Conservation (phyloP, 1,284 basidiomycete species). For the Cystobasidium pallidum region DNA sequence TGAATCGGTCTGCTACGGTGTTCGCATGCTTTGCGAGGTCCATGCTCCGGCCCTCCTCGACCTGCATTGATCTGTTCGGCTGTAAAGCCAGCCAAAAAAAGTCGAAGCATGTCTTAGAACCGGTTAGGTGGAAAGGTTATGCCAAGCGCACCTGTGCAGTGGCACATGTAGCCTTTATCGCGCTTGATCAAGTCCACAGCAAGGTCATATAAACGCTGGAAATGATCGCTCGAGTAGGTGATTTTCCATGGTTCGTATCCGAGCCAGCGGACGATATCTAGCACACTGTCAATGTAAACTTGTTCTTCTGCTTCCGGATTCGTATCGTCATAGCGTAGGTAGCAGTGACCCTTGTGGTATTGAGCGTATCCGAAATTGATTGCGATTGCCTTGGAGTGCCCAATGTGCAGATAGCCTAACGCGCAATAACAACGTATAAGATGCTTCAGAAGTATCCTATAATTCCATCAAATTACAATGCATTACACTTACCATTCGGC, state of each 20-base stretch:
- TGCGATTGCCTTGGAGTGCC: slow-evolving; percentile 98
- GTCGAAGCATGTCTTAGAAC: slow-evolving; percentile 1
- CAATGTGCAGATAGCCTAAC: slow-evolving; percentile 47
- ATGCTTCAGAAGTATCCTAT: background rate
- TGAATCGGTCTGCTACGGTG: slow-evolving; percentile 81
- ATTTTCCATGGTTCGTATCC: slow-evolving; percentile 99
- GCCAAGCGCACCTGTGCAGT: slow-evolving; percentile 78
- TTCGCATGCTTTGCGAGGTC: slow-evolving; percentile 79
- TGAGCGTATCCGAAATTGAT: slow-evolving; percentile 98
- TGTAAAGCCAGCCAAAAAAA: slow-evolving; percentile 53
- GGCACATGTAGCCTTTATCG: slow-evolving; percentile 93
- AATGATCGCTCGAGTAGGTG: slow-evolving; percentile 98
- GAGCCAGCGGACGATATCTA: slow-evolving; percentile 94
- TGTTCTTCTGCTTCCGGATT: slow-evolving; percentile 98
- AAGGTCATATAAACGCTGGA: slow-evolving; percentile 81
- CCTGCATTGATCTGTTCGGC: slow-evolving; percentile 90
- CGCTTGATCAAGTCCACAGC: slow-evolving; percentile 88
- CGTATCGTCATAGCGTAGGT: slow-evolving; percentile 96
- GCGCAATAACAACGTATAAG: background rate
- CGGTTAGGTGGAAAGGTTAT: background rate
- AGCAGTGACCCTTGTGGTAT: slow-evolving; percentile 84
- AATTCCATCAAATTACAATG: too few species aligned
- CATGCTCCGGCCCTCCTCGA: slow-evolving; percentile 78
- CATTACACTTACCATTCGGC: slow-evolving; percentile 78
- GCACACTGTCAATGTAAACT: slow-evolving; percentile 91